Base-by-base conservation (phyloP, 805 yeast species). In the Pichia cabralensis region DNA sequence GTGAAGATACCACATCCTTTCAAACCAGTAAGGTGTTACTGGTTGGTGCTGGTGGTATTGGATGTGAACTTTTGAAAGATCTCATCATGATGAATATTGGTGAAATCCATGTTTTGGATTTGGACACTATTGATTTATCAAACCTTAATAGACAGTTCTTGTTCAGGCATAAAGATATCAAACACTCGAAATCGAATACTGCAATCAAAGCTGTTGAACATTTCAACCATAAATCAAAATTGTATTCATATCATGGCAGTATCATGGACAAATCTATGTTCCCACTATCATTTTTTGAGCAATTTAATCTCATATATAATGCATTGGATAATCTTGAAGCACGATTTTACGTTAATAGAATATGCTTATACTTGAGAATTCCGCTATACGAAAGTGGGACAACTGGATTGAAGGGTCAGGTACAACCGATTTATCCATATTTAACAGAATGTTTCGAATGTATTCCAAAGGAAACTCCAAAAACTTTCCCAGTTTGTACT, bases 41-140 rank as follows among this genome's bases (percentile, higher is more conserved):
- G 58, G 94, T 88, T 3, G 97, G 97, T 4, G 95, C 96, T 1
- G 97, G 97, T 21, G 97, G 97, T 6, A 86, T 88, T 44, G 97
- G 97, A 2, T 88, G 95, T 54, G 97, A 88, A 55, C 61, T 88
- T 29, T 62, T 88, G 38, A 88, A 88, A 52, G 80, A 88, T 50
- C 61, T 88, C 32, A 74, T 83, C 5, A 58, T 85, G 42, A 65
- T 82, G 55, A 88, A 92, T 7, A 80, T 79, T 44, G 92, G 92
- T 3, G 94, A 83, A 49, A 78, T 88, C 37, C 94, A 85, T 52
- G 69, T 88, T 21, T 88, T 88, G n/a, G 99, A 92, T 59, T 65
- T 92, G 36, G 99, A 92, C 53, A 92, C 97, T 0, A 84, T 92
- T 46, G 96, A 94, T 44, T 62, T 92, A 22, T 80, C 94, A 36